phyloP scores from a whole-genome alignment of 179 eudicot species.

The Drosera spatulata region DNA sequence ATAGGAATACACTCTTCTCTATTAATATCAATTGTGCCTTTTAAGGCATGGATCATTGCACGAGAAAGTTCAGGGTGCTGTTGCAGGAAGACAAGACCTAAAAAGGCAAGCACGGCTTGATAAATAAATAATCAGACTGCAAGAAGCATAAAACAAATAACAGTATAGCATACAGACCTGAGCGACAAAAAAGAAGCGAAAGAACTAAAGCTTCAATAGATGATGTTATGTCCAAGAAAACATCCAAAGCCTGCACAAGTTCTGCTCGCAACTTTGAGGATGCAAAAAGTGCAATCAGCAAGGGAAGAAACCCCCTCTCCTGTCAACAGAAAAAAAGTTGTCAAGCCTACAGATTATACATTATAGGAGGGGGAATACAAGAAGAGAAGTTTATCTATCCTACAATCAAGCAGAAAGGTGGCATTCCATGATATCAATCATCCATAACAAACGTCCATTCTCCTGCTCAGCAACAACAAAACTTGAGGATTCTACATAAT shows the following conservation, averaged over 20 bases:
- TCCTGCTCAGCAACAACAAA: too few species aligned
- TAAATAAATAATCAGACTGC: constrained; percentile 3
- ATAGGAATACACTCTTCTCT: constrained; percentile 61
- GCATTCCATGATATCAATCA: too few species aligned
- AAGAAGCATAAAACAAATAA: not conserved
- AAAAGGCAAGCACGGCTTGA: constrained; percentile 14
- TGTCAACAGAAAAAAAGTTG: constrained; percentile 11
- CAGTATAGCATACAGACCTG: constrained; percentile 45
- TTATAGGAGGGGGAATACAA: too few species aligned
- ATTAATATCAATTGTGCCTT: constrained; percentile 38
- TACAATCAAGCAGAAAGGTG: constrained; percentile 10
- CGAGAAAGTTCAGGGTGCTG: constrained; percentile 78
- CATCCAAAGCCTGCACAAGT: constrained; percentile 40
- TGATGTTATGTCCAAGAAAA: constrained; percentile 55
- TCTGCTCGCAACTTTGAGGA: constrained; percentile 52
- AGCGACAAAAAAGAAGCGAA: constrained; percentile 74
- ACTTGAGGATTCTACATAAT: too few species aligned
- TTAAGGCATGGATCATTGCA: constrained; percentile 57
- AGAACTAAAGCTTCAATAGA: constrained; percentile 61
- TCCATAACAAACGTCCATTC: too few species aligned
- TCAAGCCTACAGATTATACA: too few species aligned
- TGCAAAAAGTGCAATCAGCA: constrained; percentile 78
- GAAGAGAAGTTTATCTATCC: constrained; percentile 33
- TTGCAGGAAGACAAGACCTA: constrained; percentile 83
- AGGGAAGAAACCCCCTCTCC: constrained; percentile 98